Base-by-base conservation (phyloP, 2,329 filamentous ascomycete species). In the Fusarium sp. region DNA sequence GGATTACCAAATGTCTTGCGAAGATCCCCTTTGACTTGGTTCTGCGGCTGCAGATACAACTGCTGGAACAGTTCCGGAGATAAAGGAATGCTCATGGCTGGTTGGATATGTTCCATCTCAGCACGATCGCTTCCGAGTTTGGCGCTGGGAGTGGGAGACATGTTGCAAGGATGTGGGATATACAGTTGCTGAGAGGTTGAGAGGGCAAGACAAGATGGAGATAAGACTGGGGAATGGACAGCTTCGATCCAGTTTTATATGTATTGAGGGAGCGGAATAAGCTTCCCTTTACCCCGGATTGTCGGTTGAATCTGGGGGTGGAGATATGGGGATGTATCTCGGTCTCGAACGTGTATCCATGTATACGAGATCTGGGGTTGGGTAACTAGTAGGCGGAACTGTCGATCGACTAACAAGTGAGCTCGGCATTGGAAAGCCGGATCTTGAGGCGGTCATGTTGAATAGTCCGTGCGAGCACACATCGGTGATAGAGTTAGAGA, bases 51-150 rank as follows among this genome's bases (percentile, higher is more conserved):
- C 12, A 87, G 78, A 63, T 86, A 87, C 3, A 87, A 76, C 76
- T 87, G 86, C 73, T 87, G 84, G 59, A 87, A 87, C 2, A 84
- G 75, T 73, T 86, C 84, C 1, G 84, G 83, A 0, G 85, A 80
- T 55, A 87, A 83, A 8, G 83, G 77, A 9, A 86, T 80, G 71
- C 81, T 85, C 20, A 80, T 81, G 56, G 77, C 76, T 3, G 78
- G 77, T 14, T 71, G 72, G 7, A 75, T 76, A 13, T 68, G 69
- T 8, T 71, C 62, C 23, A 78, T 50, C 8, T 69, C 70, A 9
- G 66, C 72, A 3, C 60, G 63, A 16, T 72, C 66, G 16, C 65
- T 66, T 18, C 21, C 49, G 48, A 50, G 47, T 23, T 69, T 55
- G 30, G 59, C 23, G 12, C 66, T 70, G 8, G 42, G 43, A 43